These are phyloP conservation scores for Blastocladiella emersonii DNA, from an alignment of 371 early-diverging fungal genomes.

Conservation along the genomic window DNA sequence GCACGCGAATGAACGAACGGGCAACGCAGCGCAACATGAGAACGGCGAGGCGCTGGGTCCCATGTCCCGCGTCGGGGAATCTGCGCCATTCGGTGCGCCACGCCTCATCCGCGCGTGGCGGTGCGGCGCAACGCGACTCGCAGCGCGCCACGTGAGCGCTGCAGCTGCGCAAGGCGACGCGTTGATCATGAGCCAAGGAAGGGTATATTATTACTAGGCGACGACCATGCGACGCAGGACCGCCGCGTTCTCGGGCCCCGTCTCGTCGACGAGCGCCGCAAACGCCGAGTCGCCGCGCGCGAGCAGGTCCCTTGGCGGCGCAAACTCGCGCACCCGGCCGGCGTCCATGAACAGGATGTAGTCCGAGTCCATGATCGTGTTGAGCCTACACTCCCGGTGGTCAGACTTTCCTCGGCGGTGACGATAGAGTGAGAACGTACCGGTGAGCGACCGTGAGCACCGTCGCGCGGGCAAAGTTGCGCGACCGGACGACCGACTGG, in stretches of 20 bases:
- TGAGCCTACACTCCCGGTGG: slow-evolving; percentile 26
- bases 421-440: neutral
- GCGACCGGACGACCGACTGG: slow-evolving; percentile 67
- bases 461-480: slow-evolving; percentile 71
- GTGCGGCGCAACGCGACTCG: too few relatives aligned
- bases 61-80: too few relatives aligned
- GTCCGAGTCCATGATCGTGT: slow-evolving; percentile 81
- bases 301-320: slow-evolving; percentile 44
- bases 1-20: too few relatives aligned
- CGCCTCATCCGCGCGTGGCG: too few relatives aligned
- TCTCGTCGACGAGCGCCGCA: slow-evolving; percentile 38
- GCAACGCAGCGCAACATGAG: too few relatives aligned
- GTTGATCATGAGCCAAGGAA: too few relatives aligned
- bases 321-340: slow-evolving; percentile 64
- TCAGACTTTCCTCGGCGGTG: too few relatives aligned
- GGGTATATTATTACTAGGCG: too few relatives aligned
- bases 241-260: slow-evolving; percentile 12
- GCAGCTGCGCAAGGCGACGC: too few relatives aligned
- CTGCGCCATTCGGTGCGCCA: too few relatives aligned
- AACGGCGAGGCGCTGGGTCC: too few relatives aligned
- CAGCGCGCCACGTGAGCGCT: too few relatives aligned
- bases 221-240: slow-evolving; percentile 2
- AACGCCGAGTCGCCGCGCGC: slow-evolving; percentile 36
- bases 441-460: slow-evolving; percentile 89
- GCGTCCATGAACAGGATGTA: slow-evolving; percentile 68